Evolutionary conservation across 768 basidiomycete genomes (phyloP).

Genomic region (Pisolithus tinctorius): DNA sequence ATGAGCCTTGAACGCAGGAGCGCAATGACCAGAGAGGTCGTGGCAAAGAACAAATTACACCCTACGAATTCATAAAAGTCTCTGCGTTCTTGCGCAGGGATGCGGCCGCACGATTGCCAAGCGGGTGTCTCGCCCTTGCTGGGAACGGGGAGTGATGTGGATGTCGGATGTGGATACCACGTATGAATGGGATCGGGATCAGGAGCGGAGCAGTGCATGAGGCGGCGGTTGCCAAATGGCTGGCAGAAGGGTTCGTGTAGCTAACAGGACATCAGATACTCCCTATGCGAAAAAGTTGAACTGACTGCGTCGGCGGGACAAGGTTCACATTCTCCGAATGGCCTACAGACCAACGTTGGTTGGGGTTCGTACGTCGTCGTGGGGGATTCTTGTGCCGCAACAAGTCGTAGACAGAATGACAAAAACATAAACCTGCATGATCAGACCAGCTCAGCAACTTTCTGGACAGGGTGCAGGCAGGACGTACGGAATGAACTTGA

Average conservation of each 20-base stretch:
- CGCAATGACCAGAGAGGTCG: slow-evolving; percentile 57
- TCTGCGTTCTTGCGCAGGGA: slow-evolving; percentile 66
- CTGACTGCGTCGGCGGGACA: slow-evolving; percentile 60
- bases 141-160: slow-evolving; percentile 7
- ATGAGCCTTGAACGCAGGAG: slow-evolving; percentile 63
- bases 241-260: slow-evolving; percentile 85
- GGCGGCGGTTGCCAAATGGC: slow-evolving; percentile 90
- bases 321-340: slow-evolving; percentile 53
- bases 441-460: neutral
- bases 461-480: neutral
- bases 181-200: slow-evolving; percentile 15
- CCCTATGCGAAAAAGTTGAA: slow-evolving; percentile 9
- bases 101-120: slow-evolving; percentile 92
- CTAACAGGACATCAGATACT: slow-evolving; percentile 33
- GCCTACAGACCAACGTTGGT: slow-evolving; percentile 33
- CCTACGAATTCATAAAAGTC: slow-evolving; percentile 92
- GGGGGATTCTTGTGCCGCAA: slow-evolving; percentile 4
- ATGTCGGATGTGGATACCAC: slow-evolving; percentile 8
- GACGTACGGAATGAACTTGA: slow-evolving; percentile 6
- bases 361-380: neutral
- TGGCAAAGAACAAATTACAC: slow-evolving; percentile 70
- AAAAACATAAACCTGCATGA: slow-evolving; percentile 10
- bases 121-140: slow-evolving; percentile 59
- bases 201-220: slow-evolving; percentile 65
- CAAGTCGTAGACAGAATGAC: slow-evolving; percentile 1